Base-by-base conservation (phyloP, 306 rosid genomes). In the Prunus mume region DNA sequence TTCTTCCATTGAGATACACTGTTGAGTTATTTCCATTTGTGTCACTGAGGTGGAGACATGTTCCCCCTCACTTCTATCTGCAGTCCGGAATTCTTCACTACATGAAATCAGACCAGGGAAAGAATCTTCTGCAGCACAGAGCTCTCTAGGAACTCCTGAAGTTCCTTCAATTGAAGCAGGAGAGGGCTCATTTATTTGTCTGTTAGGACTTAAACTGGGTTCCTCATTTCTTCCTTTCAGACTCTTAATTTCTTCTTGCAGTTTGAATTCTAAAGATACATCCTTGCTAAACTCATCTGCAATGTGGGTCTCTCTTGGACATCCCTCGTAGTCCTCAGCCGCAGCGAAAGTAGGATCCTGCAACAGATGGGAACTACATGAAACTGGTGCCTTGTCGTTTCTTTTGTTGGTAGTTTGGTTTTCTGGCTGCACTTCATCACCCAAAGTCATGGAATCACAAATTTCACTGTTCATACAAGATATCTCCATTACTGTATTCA, bases 1-100 rank as follows among this genome's bases (percentile, higher is more conserved):
- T 46, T 73, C 84, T 81, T 86, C 71, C 69, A 54, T 78, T 76
- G 91, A 78, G 61, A 78, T 69, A 72, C 61, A 77, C 9, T 72
- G 78, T 58, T 65, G 85, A 81, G 70, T 64, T 72, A 52, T 61
- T 78, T 85, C 86, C 78, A 69, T 34, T 41, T 43, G 68, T 10
- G 49, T 64, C 47, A 52, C 68, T 64, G 82, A 74, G 20, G 70
- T 62, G 15, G 62, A 61, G 60, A 67, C 70, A 69, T 75, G 49
- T 69, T 25, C 82, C 45, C 67, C 70, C 2, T 25, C 55, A 12
- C 56, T 28, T 30, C 70, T 58, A 19, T 76, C 78, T 20, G 57
- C 45, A 55, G 71, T 66, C 60, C 9, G 74, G 45, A 77, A 24
- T 74, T 80, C 76, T 50, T 49, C 72, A 41, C 24, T 5, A 19